Base-by-base conservation (phyloP, 2,329 filamentous ascomycete species). In the Neocatenulostroma microsporum region DNA sequence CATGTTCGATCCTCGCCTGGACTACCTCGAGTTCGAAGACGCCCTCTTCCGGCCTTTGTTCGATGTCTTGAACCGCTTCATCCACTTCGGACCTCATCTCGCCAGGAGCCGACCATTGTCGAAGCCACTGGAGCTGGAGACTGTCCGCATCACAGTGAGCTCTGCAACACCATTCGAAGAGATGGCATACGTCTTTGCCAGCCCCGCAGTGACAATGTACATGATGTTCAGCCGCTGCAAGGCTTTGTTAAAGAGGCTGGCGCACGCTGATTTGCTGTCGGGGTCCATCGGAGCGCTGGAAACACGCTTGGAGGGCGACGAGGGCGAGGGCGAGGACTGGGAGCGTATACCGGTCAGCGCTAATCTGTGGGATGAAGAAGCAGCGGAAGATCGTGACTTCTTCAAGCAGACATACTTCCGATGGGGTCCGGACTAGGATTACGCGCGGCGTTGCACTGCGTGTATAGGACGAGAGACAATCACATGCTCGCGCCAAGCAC, bases 291-390 rank as follows among this genome's bases (percentile, higher is more conserved):
- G 15, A 4, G 31, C 19, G n/a, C 7, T 35, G n/a, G 27, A 35
- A 21, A 18, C 30, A 4, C 4, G 21, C 6, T 7, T 36, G n/a
- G 18, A 25, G 9, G 32, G 13, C 15, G n/a, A 31, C 12, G 14
- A 26, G 14, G 8, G 8, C n/a, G 23, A 24, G 8, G n/a, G n/a
- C n/a, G n/a, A n/a, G n/a, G 13, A 36, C 4, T 15, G 7, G 31
- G 6, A 14, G 7, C 17, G 19, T 3, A 18, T 35, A 8, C 14
- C 17, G 5, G 32, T 40, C 4, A 40, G 18, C 5, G 13, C 11
- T 7, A 18, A 30, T 31, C 4, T 30, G n/a, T 40, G 31, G 31
- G 26, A 36, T 17, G 32, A 40, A n/a, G n/a, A n/a, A n/a, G n/a
- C n/a, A n/a, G n/a, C n/a, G 37, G 11, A n/a, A 10, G 37, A 40